Evolutionary conservation across 192 early-diverging fungal genomes (phyloP), one percentile per base, ranked within the genome.

Genomic region (Gryganskiella cystojenkinii): DNA sequence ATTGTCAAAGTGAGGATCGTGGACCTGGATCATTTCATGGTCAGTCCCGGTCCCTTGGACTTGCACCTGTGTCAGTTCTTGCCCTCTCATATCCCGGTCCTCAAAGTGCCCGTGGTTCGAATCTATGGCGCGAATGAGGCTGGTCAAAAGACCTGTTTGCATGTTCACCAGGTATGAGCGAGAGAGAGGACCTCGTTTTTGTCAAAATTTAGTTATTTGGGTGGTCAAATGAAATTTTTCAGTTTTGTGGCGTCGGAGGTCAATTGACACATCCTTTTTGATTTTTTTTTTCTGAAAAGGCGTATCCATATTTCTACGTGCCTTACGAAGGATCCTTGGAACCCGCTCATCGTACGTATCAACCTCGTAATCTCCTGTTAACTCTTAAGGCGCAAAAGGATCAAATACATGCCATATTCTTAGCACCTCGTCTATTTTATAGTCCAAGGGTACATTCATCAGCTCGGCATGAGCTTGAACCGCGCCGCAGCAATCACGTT

Each of bases 261-360:
- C 30, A 31, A 24, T 60, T 4, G 43, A 19, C 9, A 42, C 20
- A 52, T 24, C 33, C 14, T 37, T 25, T 4, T 42, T 37, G n/a
- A 4, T 59, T 46, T 43, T 30, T 19, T 6, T 33, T 46, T 5
- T 14, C 57, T 34, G 4, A 34, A 9, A 67, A 92, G 90, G 83
- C 81, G 4, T 92, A 83, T 69, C 96, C 93, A 1, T 96, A 98
- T 67, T 85, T 98, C 44, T 95, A 91, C 74, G 83, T 98, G 5
- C 87, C 83, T 3, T 96, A 94, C 61, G 60, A 82, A 15, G 87
- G 90, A 3, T 56, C 80, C 2, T 22, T 59, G 2, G 80, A 84
- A 11, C 57, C 62, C 22, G 47, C 61, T 3, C 50, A 67, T 14
- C 34, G 74, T 69, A 78, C 17, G 74, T 53, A 44, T 35, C n/a